These are phyloP conservation scores for Collybiopsis luxurians DNA, from an alignment of 768 basidiomycete genomes.

Conservation along the genomic window DNA sequence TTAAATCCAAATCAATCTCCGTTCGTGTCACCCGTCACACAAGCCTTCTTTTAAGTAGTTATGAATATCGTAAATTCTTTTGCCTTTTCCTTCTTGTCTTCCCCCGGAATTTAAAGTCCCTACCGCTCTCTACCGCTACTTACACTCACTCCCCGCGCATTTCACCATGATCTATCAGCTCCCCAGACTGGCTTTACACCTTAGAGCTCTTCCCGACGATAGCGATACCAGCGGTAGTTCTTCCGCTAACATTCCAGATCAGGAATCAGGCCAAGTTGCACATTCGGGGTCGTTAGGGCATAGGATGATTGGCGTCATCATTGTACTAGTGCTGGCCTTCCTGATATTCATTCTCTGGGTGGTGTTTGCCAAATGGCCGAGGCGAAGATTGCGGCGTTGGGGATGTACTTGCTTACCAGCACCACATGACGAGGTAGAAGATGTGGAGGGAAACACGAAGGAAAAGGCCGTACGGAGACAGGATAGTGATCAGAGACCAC, in stretches of 20 bases:
- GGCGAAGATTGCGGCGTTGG: constrained; percentile 18
- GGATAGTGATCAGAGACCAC: background rate
- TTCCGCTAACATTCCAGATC: background rate
- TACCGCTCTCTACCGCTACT: too few species aligned
- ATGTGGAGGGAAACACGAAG: background rate
- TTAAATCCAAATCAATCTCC: too few species aligned
- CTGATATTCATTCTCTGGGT: constrained; percentile 37
- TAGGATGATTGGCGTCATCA: constrained; percentile 43
- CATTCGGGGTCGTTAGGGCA: constrained; percentile 31
- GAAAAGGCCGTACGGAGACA: background rate
- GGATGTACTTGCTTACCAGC: constrained; percentile 3
- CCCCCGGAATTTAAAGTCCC: too few species aligned
- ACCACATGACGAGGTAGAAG: background rate
- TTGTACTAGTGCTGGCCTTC: constrained; percentile 34
- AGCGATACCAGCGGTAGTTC: background rate
- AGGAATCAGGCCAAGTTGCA: constrained; percentile 11
- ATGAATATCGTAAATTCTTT: too few species aligned
- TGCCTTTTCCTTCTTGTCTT: background rate
- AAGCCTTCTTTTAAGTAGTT: too few species aligned
- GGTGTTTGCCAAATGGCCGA: constrained; percentile 30
- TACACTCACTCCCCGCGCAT: too few species aligned
- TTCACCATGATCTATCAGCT: background rate
- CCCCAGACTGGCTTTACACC: background rate
- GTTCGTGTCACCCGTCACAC: too few species aligned
- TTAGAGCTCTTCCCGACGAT: background rate